Evolutionary conservation across 1,139 yeast species (phyloP).

Genomic region (Waltiozyma sp.): DNA sequence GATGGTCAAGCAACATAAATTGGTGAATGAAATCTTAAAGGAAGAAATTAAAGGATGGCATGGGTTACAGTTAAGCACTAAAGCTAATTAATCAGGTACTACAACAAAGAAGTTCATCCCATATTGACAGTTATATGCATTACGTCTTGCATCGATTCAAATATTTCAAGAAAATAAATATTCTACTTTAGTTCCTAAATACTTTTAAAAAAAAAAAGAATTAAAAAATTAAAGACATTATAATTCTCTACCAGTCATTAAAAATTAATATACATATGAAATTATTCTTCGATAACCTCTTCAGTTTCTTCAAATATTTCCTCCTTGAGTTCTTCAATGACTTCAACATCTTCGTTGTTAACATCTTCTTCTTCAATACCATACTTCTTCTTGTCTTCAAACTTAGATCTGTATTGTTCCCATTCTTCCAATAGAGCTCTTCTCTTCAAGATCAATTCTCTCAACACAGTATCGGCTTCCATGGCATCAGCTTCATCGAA

Average conservation of each 20-base stretch:
- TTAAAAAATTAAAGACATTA: too few relatives aligned
- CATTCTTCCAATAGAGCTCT: conserved; percentile 79
- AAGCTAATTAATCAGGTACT: conserved; percentile 21
- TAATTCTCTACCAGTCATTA: too few relatives aligned
- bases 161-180: too few relatives aligned
- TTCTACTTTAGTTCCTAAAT: too few relatives aligned
- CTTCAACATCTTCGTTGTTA: conserved; percentile 29
- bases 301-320: conserved; percentile 49
- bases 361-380: conserved; percentile 24
- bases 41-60: conserved; percentile 93
- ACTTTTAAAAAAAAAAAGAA: too few relatives aligned
- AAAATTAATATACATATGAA: neutral
- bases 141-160: too few relatives aligned
- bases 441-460: conserved; percentile 81
- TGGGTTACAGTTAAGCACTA: conserved; percentile 79
- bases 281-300: conserved; percentile 48
- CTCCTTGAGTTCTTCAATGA: conserved; percentile 63
- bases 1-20: conserved; percentile 83
- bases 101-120: neutral
- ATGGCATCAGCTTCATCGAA: conserved; percentile 93
- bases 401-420: conserved; percentile 63
- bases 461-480: conserved; percentile 90
- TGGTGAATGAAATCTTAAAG: conserved; percentile 71
- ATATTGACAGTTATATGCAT: neutral
- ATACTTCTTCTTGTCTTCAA: conserved; percentile 36